Evolutionary conservation across 352 stramenopile species (phyloP), one percentile per base, ranked within the genome.

Genomic region (Vaucheria bursata): DNA sequence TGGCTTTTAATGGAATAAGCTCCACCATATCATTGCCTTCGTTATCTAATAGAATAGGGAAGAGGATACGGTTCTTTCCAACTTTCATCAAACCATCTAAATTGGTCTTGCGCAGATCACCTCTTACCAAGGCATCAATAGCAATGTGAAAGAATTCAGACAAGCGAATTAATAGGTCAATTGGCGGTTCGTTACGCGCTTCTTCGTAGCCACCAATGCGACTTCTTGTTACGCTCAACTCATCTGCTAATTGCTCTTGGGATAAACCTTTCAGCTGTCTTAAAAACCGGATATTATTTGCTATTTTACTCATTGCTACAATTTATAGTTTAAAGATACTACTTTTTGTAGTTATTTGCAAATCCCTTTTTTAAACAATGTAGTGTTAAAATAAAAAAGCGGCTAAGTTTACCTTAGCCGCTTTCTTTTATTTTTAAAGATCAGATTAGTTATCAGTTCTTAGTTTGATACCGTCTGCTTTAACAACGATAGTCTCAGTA

Each of bases 341-440:
- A 59, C 18, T 18, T 59, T 59, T 59, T 59, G 45, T 59, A 59
- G 45, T 59, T 18, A 59, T 59, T 25, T 59, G n/a, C n/a, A n/a
- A n/a, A n/a, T n/a, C n/a, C n/a, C n/a, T n/a, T n/a, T n/a, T n/a
- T n/a, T n/a, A n/a, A n/a, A n/a, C n/a, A n/a, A n/a, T n/a, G n/a
- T n/a, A n/a, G n/a, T n/a, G n/a, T n/a, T n/a, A n/a, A n/a, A n/a
- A n/a, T n/a, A n/a, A n/a, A n/a, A n/a, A n/a, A n/a, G n/a, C n/a
- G n/a, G n/a, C n/a, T n/a, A n/a, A n/a, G n/a, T n/a, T n/a, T n/a
- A n/a, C n/a, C n/a, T n/a, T n/a, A n/a, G n/a, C n/a, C n/a, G n/a
- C n/a, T n/a, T n/a, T n/a, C n/a, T n/a, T n/a, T n/a, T n/a, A n/a
- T n/a, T n/a, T n/a, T n/a, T n/a, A n/a, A n/a, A n/a, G n/a, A n/a